Conservation (phyloP, 345 rosid genomes). For the Rhizophora apiculata region DNA sequence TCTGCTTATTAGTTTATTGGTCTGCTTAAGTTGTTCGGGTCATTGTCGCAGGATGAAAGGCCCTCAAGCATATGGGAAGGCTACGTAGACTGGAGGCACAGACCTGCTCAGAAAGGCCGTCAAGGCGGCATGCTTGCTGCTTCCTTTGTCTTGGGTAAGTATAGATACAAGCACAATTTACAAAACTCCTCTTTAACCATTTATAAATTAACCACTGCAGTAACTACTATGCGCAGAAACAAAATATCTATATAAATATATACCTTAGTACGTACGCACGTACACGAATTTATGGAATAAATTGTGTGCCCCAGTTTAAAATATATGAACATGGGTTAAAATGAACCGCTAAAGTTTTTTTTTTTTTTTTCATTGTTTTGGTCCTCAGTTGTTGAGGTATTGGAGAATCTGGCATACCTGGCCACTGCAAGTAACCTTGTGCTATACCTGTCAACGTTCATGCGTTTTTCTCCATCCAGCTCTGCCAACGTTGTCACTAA, state of each 20-base stretch:
- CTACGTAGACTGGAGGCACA: conserved; percentile 65
- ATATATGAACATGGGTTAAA: background rate
- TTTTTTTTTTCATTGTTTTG: background rate
- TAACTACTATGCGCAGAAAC: too few species aligned
- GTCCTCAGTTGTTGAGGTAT: conserved; percentile 62
- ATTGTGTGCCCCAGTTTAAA: background rate
- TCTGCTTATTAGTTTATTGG: background rate
- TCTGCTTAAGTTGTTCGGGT: conserved; percentile 2
- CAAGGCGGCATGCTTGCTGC: conserved; percentile 87
- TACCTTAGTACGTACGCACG: too few species aligned
- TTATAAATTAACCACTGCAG: too few species aligned
- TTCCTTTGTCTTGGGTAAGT: conserved; percentile 67
- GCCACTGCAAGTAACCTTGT: conserved; percentile 94
- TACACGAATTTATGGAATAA: background rate
- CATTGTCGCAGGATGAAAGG: conserved; percentile 46
- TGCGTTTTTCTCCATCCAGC: conserved; percentile 76
- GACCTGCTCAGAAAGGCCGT: conserved; percentile 52
- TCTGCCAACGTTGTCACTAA: conserved; percentile 78
- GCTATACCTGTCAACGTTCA: conserved; percentile 62
- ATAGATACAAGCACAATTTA: background rate
- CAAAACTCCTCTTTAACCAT: too few species aligned
- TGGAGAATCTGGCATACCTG: conserved; percentile 87
- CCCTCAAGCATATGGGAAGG: conserved; percentile 47
- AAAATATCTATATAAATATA: too few species aligned
- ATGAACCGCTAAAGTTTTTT: too few species aligned